Base-by-base conservation (phyloP, 2,329 filamentous ascomycete species). In the Aspergillus ochraceoroseus region DNA sequence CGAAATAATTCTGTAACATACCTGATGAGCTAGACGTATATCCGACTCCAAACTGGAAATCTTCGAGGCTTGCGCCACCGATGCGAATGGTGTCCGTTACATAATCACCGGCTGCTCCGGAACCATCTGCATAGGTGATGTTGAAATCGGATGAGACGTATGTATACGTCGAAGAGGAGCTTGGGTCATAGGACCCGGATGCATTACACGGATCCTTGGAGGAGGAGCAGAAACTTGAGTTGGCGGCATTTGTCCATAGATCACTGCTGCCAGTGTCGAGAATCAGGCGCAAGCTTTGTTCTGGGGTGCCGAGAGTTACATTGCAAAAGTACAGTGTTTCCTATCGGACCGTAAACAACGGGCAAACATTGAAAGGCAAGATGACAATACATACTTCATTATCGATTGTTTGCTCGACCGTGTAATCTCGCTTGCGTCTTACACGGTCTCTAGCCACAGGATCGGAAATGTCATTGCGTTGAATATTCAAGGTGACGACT, bases 71-170 rank as follows among this genome's bases (percentile, higher is more conserved):
- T 7, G 68, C 58, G 15, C 68, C 72, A 15, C 74, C 76, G 31
- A 83, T 57, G 2, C 45, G 68, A 42, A 94, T 67, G 0, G 74
- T 83, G 57, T 95, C 89, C 3, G 76, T 80, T 2, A 79, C 85
- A 61, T 94, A 95, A 63, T 92, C 85, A 22, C 89, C 88, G 1
- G 68, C 62, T 0, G 87, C 85, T 4, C 80, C 79, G 0, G 85
- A 85, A 31, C 85, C 85, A 64, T 95, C 88, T 27, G 85, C 83
- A 52, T 95, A 95, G 1, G 81, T 80, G 49, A 95, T 94, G 66
- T 90, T 89, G 70, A 95, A 95, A 45, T 80, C 73, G 56, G 77
- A 80, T 48, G 80, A 81, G 39, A 94, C 64, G 58, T 82, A 87
- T 22, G 73, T 56, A 63, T 89, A 90, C 2, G 87, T 85, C 2